phyloP scores from a whole-genome alignment of 352 stramenopile genomes.

The Pythium dissotocum region DNA sequence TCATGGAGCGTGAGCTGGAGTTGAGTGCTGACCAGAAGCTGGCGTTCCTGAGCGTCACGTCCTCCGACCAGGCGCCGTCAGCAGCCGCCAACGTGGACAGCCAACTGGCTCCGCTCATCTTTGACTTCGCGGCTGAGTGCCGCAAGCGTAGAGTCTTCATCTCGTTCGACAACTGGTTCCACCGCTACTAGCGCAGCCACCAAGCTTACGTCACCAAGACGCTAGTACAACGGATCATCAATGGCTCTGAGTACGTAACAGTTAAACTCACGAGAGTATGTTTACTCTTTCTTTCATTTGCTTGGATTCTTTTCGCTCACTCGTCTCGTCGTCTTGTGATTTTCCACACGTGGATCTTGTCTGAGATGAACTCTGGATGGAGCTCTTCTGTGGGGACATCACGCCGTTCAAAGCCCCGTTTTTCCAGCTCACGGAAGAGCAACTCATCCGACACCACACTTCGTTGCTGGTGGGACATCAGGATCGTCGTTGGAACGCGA shows the following conservation, averaged over 20 bases:
- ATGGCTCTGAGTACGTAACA: no score
- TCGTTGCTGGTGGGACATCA: conserved; percentile 77
- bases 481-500: conserved; percentile 34
- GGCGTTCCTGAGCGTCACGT: background rate
- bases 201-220: no score
- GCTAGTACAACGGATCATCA: no score
- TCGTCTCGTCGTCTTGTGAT: conserved; percentile 19
- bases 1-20: background rate
- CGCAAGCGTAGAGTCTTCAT: background rate
- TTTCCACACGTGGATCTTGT: conserved; percentile 52
- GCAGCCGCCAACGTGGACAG: background rate
- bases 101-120: background rate
- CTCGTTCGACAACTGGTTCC: background rate
- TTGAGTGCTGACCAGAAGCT: background rate
- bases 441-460: conserved; percentile 59
- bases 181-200: background rate
- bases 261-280: no score
- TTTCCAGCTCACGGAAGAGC: conserved; percentile 54
- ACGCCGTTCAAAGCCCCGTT: conserved; percentile 33
- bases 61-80: background rate
- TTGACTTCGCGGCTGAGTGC: background rate
- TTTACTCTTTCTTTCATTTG: no score
- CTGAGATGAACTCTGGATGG: conserved; percentile 43
- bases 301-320: no score
- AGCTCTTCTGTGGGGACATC: conserved; percentile 29